phyloP scores from a whole-genome alignment of 257 asterid genomes.

The Salvia hispanica region DNA sequence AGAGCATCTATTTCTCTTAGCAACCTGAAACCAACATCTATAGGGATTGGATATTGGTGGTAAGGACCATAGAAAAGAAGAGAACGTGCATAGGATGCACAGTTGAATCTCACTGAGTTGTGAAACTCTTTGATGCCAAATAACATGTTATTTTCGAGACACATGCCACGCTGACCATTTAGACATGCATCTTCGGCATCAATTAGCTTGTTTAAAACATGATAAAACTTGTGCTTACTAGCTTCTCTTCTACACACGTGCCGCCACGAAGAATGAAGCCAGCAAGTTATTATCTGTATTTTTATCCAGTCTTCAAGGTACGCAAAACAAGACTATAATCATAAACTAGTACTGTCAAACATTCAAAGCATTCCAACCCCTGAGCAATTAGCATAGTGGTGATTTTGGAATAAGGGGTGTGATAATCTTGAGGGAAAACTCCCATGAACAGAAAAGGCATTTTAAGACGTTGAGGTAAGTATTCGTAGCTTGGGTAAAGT shows the following conservation, averaged over 20 bases:
- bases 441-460: conserved; percentile 11
- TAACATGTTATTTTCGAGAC: conserved; percentile 11
- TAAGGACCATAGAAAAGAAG: background rate
- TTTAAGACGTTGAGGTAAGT: conserved; percentile 4
- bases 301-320: background rate
- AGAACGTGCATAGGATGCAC: conserved; percentile 23
- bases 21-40: no score
- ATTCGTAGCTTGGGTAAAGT: background rate
- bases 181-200: background rate
- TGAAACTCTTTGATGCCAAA: background rate
- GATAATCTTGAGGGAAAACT: conserved; percentile 11
- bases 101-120: background rate
- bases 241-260: no score
- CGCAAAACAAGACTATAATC: no score
- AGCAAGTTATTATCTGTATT: background rate
- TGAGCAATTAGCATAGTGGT: background rate
- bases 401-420: background rate
- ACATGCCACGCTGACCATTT: background rate
- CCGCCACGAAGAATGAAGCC: conserved; percentile 17
- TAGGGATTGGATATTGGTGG: background rate
- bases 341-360: no score
- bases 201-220: background rate
- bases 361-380: background rate
- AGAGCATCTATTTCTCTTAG: no score
- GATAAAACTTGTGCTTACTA: conserved; percentile 12